Evolutionary conservation across 768 basidiomycete species (phyloP), one percentile per base, ranked within the genome.

Genomic region (Hygrocybe punicea): DNA sequence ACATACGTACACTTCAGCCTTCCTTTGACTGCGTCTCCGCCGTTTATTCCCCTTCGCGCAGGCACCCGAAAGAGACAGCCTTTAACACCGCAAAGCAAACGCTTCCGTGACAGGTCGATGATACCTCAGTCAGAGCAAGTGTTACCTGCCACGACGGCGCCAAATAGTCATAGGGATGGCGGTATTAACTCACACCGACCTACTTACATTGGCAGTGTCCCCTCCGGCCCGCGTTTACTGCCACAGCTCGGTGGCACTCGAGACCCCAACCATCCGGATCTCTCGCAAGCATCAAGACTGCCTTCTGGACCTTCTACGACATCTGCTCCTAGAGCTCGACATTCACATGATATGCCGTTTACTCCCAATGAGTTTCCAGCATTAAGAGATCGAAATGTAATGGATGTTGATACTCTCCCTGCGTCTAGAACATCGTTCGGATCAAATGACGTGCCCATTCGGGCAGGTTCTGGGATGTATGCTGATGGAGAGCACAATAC

Each of bases 1-100:
- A 68, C 71, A 71, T 76, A 71, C 66, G 73, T 73, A 64, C 57
- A 53, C 57, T 67, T 62, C 58, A 54, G 36, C 37, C 51, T 39
- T n/a, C n/a, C n/a, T n/a, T 53, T 55, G 62, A 58, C 61, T 55
- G 50, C 59, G 36, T 37, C 57, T 48, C 35, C 56, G 29, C 19
- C 23, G 57, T 34, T 48, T 55, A 52, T 54, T 54, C 58, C 37
- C 55, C 24, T 42, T 59, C 48, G 37, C 55, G 51, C 54, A 56
- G 53, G 66, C 77, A 73, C 70, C 66, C 77, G 71, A 14, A 75
- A 69, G 59, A 71, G 81, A 52, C 63, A 59, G 1, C 81, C 80
- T 0, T 67, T 82, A 10, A 79, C 79, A 2, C 75, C 80, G 13
- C 81, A 82, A 64, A 60, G 63, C 4, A 63, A 68, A 17, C 71